A percentile compares a stretch with the other conserved stretches of the same genome.
Evolutionary conservation across 768 basidiomycete genomes (phyloP).

Genomic region (Lactarius vividus): DNA sequence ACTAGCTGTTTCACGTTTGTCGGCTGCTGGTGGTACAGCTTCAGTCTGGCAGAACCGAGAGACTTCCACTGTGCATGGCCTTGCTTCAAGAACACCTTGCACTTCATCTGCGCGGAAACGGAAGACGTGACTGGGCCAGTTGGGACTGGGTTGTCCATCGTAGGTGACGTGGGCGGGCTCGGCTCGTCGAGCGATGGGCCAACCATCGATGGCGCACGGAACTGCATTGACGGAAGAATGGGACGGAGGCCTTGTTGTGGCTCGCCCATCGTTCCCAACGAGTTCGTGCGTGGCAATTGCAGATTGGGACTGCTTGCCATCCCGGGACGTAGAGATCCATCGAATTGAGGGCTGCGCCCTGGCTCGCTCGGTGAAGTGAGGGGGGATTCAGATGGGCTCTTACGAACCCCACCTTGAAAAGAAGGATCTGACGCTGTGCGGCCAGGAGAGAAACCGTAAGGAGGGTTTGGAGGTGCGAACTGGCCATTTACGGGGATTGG

Average conservation of each 20-base stretch:
- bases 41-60: conserved; percentile 82
- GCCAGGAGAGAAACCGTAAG: conserved; percentile 14
- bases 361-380: conserved; percentile 49
- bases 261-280: conserved; percentile 33
- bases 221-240: conserved; percentile 62
- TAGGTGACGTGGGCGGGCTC: conserved; percentile 84
- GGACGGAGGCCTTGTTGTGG: conserved; percentile 47
- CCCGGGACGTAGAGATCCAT: conserved; percentile 40
- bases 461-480: conserved; percentile 11
- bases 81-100: conserved; percentile 96
- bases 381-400: conserved; percentile 58
- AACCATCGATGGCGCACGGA: conserved; percentile 50
- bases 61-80: conserved; percentile 98
- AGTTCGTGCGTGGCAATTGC: conserved; percentile 31
- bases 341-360: conserved; percentile 29
- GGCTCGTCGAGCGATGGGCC: conserved; percentile 60
- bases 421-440: conserved; percentile 32
- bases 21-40: conserved; percentile 80
- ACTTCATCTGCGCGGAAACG: conserved; percentile 90
- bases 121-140: conserved; percentile 72
- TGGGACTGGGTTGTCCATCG: conserved; percentile 48
- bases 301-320: conserved; percentile 32
- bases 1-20: conserved; percentile 95
- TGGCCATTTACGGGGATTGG: conserved; percentile 8
- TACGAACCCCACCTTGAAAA: conserved; percentile 40